Conservation (phyloP, 768 basidiomycete species). For the Dioszegia crocea region DNA sequence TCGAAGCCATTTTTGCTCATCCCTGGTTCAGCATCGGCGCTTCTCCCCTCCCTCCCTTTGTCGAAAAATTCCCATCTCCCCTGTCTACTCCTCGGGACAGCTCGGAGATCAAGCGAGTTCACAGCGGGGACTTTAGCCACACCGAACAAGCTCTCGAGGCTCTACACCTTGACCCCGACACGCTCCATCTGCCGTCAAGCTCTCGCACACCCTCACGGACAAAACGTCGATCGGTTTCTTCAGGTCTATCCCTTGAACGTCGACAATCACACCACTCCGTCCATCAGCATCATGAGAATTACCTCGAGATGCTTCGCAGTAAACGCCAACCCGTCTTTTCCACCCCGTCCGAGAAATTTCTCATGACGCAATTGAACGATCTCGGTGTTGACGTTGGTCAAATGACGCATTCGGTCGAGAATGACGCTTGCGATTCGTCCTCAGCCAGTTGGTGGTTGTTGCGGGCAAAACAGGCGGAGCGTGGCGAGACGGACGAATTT, state of each 20-base stretch:
- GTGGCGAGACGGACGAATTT: conserved; percentile 59
- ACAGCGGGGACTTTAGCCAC: conserved; percentile 28
- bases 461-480: conserved; percentile 58
- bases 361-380: conserved; percentile 67
- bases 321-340: conserved; percentile 74
- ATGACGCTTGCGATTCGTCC: conserved; percentile 84
- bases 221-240: conserved; percentile 91
- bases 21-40: conserved; percentile 66
- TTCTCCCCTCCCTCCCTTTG: conserved; percentile 23
- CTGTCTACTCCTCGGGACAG: neutral
- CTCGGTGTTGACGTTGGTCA: conserved; percentile 92
- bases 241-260: conserved; percentile 56
- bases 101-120: conserved; percentile 18
- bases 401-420: conserved; percentile 86
- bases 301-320: conserved; percentile 44
- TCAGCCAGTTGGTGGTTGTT: conserved; percentile 97
- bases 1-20: conserved; percentile 79
- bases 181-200: conserved; percentile 55
- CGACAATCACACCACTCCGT: conserved; percentile 35
- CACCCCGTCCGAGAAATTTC: conserved; percentile 70
- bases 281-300: conserved; percentile 58
- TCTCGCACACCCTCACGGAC: conserved; percentile 88
- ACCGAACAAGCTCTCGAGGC: conserved; percentile 30
- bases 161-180: conserved; percentile 53
- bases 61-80: conserved; percentile 13